Evolutionary conservation across 1,284 basidiomycete genomes (phyloP), one percentile per base, ranked within the genome.

Genomic region (Boletus subluridellus): DNA sequence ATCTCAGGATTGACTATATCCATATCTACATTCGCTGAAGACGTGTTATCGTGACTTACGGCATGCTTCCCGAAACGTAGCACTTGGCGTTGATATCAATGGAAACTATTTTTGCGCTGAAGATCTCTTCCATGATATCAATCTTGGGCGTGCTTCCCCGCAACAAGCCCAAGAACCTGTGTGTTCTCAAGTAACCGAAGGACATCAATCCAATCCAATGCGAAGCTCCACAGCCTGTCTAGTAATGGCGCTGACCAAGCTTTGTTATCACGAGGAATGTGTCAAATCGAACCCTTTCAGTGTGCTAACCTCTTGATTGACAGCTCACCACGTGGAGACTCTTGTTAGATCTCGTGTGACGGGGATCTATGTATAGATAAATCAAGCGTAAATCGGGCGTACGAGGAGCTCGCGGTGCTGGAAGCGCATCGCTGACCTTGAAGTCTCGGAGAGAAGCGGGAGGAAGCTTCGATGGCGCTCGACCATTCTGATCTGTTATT

Each of bases 31-130:
- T 15, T 8, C 37, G 34, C 46, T 30, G 12, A 52, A 52, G 42
- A 53, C 4, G 6, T 49, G 42, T 9, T 45, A 28, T 49, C 6
- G 35, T 41, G 39, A 41, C n/a, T 57, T 64, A 61, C 62, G 52
- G 30, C 38, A 62, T 10, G 17, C 49, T 47, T 34, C 37, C 30
- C 28, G 6, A 49, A 49, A 37, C 10, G 30, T 32, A 17, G 21
- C 44, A 21, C 28, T 14, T 38, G 51, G 48, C 53, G 7, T 39
- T 65, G 63, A 61, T 61, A 44, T 11, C 46, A 52, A 63, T 51
- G 66, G 61, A 65, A 49, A 38, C 7, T 39, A 12, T 54, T 11
- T 34, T 28, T 58, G 47, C 52, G 51, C 48, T 42, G 51, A 21
- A 53, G 28, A 55, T 49, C 52, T 49, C 45, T 7, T 35, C 17